These are phyloP conservation scores for Paramecium sexaurelia DNA, from an alignment of 73 alveolate species.

Conservation along the genomic window DNA sequence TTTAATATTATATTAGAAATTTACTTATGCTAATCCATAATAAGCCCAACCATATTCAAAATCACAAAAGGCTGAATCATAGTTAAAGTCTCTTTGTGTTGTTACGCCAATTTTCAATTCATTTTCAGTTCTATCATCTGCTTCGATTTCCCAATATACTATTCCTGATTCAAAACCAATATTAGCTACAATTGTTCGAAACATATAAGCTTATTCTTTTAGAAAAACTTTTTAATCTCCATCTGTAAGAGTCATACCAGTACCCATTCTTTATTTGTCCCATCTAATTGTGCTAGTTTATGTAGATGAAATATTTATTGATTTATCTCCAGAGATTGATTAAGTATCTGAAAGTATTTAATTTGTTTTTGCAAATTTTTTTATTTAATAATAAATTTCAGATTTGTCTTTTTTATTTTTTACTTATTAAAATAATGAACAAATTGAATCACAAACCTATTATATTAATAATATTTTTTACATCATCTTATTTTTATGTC, in stretches of 20 bases:
- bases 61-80: conserved; percentile 82
- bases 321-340: neutral
- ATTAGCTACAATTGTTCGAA: conserved; percentile 25
- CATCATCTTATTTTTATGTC: neutral
- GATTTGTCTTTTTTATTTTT: neutral
- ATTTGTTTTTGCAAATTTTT: neutral
- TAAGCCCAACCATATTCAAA: conserved; percentile 85
- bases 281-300: neutral
- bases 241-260: conserved; percentile 40
- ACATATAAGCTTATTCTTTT: conserved; percentile 47
- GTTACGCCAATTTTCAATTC: conserved; percentile 84
- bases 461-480: neutral
- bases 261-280: conserved; percentile 45
- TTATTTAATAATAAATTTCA: neutral
- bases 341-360: neutral
- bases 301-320: neutral
- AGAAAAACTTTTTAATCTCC: conserved; percentile 26
- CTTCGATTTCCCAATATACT: conserved; percentile 82
- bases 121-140: conserved; percentile 87
- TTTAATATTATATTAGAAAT: neutral
- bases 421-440: neutral
- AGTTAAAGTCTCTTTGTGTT: conserved; percentile 74
- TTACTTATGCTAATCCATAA: conserved; percentile 78
- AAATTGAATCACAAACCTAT: neutral
- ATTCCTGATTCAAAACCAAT: conserved; percentile 65